phyloP scores from a whole-genome alignment of 2,329 filamentous ascomycete species.

The Curvularia eragrostidis region DNA sequence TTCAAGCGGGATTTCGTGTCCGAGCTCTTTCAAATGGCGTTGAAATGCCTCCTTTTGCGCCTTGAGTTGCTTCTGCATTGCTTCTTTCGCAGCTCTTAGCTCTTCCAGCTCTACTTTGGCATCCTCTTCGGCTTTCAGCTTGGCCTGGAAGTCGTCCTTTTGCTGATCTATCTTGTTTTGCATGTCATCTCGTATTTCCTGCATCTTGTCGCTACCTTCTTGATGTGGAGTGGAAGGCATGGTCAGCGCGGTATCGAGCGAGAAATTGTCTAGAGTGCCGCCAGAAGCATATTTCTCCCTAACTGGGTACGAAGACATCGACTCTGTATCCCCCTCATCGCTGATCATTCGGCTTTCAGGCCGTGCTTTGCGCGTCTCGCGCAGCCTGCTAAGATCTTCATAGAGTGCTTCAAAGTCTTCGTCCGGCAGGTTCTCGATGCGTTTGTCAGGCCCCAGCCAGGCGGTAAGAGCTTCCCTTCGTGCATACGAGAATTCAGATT shows the following conservation, averaged over 20 bases:
- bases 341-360: slow-evolving; percentile 62
- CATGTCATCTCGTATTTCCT: slow-evolving; percentile 80
- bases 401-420: slow-evolving; percentile 93
- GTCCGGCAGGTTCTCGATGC: slow-evolving; percentile 86
- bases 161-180: slow-evolving; percentile 82
- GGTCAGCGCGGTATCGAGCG: slow-evolving; percentile 89
- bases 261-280: slow-evolving; percentile 94
- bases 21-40: slow-evolving; percentile 74
- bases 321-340: slow-evolving; percentile 84
- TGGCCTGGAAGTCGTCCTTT: slow-evolving; percentile 81
- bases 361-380: slow-evolving; percentile 79
- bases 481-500: slow-evolving; percentile 95
- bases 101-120: slow-evolving; percentile 82
- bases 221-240: slow-evolving; percentile 90
- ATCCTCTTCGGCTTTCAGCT: slow-evolving; percentile 76
- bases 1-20: slow-evolving; percentile 62
- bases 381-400: slow-evolving; percentile 88
- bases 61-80: slow-evolving; percentile 86
- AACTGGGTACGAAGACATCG: slow-evolving; percentile 82
- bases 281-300: slow-evolving; percentile 96
- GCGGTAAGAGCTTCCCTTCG: slow-evolving; percentile 91
- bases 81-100: slow-evolving; percentile 77
- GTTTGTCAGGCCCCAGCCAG: slow-evolving; percentile 88
- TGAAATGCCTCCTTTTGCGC: slow-evolving; percentile 86
- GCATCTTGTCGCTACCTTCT: slow-evolving; percentile 78